Percentiles rank a stretch among this genome's conserved stretches.
Evolutionary conservation across 148 eudicot genomes (phyloP).

Genomic region (Vaccinium myrtillus): DNA sequence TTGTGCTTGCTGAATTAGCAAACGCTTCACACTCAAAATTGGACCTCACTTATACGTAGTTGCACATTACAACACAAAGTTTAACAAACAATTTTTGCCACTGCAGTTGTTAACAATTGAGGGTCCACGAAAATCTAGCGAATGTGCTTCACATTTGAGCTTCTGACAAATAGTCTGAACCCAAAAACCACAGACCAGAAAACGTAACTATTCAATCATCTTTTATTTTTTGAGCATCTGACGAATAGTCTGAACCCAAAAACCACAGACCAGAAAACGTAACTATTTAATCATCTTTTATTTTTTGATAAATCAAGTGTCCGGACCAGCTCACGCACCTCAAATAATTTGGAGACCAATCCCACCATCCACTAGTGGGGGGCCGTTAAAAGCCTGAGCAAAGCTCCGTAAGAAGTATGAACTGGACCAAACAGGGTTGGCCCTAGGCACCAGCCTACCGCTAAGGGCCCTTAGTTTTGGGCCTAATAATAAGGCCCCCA

Average conservation of each 20-base stretch:
- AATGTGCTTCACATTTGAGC: neutral
- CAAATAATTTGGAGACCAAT: no score
- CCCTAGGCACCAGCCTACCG: no score
- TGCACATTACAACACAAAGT: neutral
- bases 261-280: neutral
- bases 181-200: neutral
- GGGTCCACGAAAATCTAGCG: neutral
- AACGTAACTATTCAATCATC: neutral
- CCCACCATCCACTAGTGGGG: no score
- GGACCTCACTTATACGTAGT: neutral
- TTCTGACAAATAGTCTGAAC: neutral
- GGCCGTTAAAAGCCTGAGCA: no score
- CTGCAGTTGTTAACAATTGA: neutral
- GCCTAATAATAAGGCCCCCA: no score
- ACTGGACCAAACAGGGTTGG: no score
- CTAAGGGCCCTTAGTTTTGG: no score
- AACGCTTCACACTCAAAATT: neutral
- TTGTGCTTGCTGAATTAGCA: neutral
- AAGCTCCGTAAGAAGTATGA: no score
- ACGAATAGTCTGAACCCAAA: neutral
- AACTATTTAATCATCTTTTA: neutral
- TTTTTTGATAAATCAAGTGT: no score
- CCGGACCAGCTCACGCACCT: no score
- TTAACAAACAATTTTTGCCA: neutral
- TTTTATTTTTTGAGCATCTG: neutral